Percentiles rank a stretch among this genome's conserved stretches.
Conservation (phyloP, 495 filamentous ascomycete species). For the Podospora tetraspora region DNA sequence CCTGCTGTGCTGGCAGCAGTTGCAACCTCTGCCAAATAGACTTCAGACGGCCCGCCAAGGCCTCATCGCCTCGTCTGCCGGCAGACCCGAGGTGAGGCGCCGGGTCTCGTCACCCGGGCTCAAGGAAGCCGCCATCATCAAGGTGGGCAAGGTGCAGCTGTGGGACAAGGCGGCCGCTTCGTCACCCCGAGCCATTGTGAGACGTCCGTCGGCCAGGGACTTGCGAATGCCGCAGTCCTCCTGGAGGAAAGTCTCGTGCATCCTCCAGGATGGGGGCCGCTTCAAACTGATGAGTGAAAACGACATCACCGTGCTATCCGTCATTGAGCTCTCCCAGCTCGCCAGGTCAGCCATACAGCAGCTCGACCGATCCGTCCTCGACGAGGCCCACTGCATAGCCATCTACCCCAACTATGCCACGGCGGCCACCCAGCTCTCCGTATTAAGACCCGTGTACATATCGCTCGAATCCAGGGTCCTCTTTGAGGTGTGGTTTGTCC, state of each 20-base stretch:
- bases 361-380: conserved; percentile 84
- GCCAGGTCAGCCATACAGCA: conserved; percentile 85
- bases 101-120: conserved; percentile 53
- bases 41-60: conserved; percentile 18
- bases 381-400: conserved; percentile 89
- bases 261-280: conserved; percentile 89
- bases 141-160: conserved; percentile 87
- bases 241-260: conserved; percentile 88
- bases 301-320: conserved; percentile 69
- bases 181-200: conserved; percentile 49
- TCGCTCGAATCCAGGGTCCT: conserved; percentile 79
- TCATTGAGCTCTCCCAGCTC: conserved; percentile 84
- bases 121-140: conserved; percentile 86
- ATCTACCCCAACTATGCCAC: conserved; percentile 79
- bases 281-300: conserved; percentile 85
- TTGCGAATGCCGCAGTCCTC: conserved; percentile 38
- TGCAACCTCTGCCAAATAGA: conserved; percentile 51
- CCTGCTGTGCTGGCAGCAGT: conserved; percentile 88
- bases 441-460: conserved; percentile 73
- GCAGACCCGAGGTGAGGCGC: conserved; percentile 61
- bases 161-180: conserved; percentile 68
- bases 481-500: conserved; percentile 95
- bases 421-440: conserved; percentile 56
- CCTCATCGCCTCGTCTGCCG: conserved; percentile 17
- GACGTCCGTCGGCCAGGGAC: conserved; percentile 44